Evolutionary conservation across 2,329 filamentous ascomycete species (phyloP), one percentile per base, ranked within the genome.

Genomic region (Aspergillus intermedius): DNA sequence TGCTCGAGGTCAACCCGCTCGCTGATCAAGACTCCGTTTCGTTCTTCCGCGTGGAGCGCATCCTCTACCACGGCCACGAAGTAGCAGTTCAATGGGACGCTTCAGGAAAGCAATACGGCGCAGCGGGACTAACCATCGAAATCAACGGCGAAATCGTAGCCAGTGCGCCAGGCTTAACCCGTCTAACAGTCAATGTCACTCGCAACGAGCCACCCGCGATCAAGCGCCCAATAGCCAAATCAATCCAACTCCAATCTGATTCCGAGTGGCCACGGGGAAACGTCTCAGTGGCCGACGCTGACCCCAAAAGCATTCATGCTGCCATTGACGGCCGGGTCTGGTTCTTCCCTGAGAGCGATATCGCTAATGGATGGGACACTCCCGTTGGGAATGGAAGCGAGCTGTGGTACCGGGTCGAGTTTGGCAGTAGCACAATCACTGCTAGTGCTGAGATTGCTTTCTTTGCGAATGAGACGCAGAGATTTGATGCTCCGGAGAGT

Each of bases 61-160:
- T 74, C 12, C 49, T 65, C 3, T 74, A 74, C 53, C 71, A 74
- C 51, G 72, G 72, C 3, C 66, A 68, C 46, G 62, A 66, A 10
- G 54, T 74, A 19, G 63, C 66, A 13, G 63, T 74, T 0, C 67
- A 73, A 52, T 74, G 71, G 70, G 70, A 74, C 21, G 47, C 45
- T 3, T 51, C 44, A 0, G 56, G 56, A 2, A 17, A 28, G 5
- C 48, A 43, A 2, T 58, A 57, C 41, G 53, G 53, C 2, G 28
- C 43, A 6, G 15, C 41, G 0, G 56, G 56, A 1, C 39, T 58
- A 0, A 43, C 48, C 5, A 43, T 57, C 2, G 51, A 57, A 45
- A 45, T 58, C 1, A 54, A 58, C 21, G 50, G 49, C 44, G 40
- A 50, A 25, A 48, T 45, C 2, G 53, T 51, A 19, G 53, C 53